Percentiles rank a stretch among this genome's conserved stretches.
Evolutionary conservation across 139 green algal genomes (phyloP).

Genomic region (Closterium sp.): DNA sequence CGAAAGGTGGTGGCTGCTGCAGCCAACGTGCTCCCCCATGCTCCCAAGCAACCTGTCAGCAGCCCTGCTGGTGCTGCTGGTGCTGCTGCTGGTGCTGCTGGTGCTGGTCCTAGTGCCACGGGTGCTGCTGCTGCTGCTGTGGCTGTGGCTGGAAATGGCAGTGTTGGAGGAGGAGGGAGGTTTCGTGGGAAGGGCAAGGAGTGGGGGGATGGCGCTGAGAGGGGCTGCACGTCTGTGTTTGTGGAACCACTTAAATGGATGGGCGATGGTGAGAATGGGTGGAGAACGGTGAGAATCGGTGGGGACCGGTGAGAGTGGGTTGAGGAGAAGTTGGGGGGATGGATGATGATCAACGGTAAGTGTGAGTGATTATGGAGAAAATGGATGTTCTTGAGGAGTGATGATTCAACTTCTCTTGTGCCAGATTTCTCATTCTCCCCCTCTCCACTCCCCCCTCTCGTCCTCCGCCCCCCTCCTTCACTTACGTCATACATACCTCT

Average conservation of each 20-base stretch:
- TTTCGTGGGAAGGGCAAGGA: neutral
- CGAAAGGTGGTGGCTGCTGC: neutral
- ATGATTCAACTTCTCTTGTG: too few species aligned
- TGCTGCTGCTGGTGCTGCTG: too few species aligned
- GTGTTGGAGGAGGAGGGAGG: neutral
- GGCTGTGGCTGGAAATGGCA: neutral
- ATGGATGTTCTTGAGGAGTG: too few species aligned
- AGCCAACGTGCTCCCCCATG: neutral
- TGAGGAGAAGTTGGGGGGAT: neutral
- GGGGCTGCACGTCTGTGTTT: neutral
- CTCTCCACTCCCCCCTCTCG: too few species aligned
- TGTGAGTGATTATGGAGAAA: too few species aligned
- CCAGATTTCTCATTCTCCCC: too few species aligned
- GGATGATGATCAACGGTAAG: too few species aligned
- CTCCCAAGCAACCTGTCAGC: too few species aligned
- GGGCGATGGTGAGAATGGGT: neutral
- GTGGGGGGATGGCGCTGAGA: neutral
- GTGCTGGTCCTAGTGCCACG: neutral
- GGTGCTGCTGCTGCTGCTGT: neutral
- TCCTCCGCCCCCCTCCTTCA: too few species aligned
- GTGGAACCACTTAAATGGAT: neutral
- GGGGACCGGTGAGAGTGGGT: too few species aligned
- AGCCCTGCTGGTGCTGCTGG: too few species aligned
- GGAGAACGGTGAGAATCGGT: neutral
- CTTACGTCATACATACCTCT: too few species aligned